Evolutionary conservation across 768 basidiomycete genomes (phyloP), one percentile per base, ranked within the genome.

Genomic region (Pleurotus pulmonarius): DNA sequence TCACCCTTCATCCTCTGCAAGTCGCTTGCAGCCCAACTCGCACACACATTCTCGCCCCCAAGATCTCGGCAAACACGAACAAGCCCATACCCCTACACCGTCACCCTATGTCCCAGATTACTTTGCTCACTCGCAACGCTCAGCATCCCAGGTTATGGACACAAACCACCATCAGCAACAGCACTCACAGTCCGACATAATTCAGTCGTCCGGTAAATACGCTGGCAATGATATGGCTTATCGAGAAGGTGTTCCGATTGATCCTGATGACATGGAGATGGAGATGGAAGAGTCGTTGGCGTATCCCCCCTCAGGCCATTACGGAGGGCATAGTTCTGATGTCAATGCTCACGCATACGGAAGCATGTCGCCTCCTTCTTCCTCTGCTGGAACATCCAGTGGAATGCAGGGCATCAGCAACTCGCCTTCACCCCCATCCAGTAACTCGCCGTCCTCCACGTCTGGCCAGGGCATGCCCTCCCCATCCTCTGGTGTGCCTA

Each of bases 201-300:
- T 51, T 2, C 37, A 34, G 29, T 12, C 49, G 3, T n/a, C 37
- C 29, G 20, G 16, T 15, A 51, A 37, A 25, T 29, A 26, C 37
- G 22, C 49, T n/a, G 29, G 22, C 7, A 51, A 51, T 15, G 51
- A 53, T 24, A 53, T 53, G 51, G n/a, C 51, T 5, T 53, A 53
- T 41, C 51, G 51, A n/a, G 51, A 53, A 58, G 66, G 74, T 20
- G 72, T 76, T 3, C 71, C 79, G 0, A 87, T 88, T 61, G 89
- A 90, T 65, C 75, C 86, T 0, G 88, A 90, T 66, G 90, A 92
- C 62, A 91, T 92, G 88, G 89, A 91, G 61, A 78, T 90, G 18
- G 88, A 90, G 51, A 66, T 90, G 22, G 88, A 89, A n/a, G 49
- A 51, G 13, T 12, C 49, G 61, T 73, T 78, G 12, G 75, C 76